Evolutionary conservation across 2,329 filamentous ascomycete species (phyloP), one percentile per base, ranked within the genome.

Genomic region (Fusarium annulatum): DNA sequence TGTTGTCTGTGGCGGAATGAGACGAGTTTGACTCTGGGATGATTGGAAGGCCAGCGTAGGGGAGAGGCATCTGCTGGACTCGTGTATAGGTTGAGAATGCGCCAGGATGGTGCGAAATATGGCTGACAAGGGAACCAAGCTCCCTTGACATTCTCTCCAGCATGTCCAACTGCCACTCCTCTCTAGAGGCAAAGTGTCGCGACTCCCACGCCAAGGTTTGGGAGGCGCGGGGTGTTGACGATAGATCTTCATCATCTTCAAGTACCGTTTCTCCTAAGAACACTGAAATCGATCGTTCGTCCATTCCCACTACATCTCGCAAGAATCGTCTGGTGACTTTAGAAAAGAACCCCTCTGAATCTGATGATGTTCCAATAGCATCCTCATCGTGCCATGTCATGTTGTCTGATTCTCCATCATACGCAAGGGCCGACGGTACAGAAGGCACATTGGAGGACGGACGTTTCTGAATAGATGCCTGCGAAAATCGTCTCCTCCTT

Each of bases 131-230:
- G 38, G 94, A 85, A 15, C 95, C 96, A 9, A 99, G 89, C 83
- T 99, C 96, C 60, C 90, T 91, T 7, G 96, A 94, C 72, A 99
- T 92, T 62, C 92, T 90, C 77, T 97, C 93, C 5, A 99, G 86
- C 26, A 98, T 87, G 64, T 91, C 91, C 53, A 93, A 85, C 80
- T 97, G 92, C 93, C 94, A 97, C 19, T 85, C 84, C 26, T 85
- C 84, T 48, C 82, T 76, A 30, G 77, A 71, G 64, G 82, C 64
- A 67, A 83, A 69, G 66, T 80, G 72, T 67, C 78, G 68, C 74
- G 72, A 55, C 56, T 79, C 73, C 68, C 77, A 62, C 42, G 79
- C 78, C 19, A 80, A 65, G 19, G 79, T 77, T 28, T 79, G 77
- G 18, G 85, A 84, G 52, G 85, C 84, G 64, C 84, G 85, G 18